Evolutionary conservation across 192 early-diverging fungal genomes (phyloP), one percentile per base, ranked within the genome.

Genomic region (Coemansia interrupta): DNA sequence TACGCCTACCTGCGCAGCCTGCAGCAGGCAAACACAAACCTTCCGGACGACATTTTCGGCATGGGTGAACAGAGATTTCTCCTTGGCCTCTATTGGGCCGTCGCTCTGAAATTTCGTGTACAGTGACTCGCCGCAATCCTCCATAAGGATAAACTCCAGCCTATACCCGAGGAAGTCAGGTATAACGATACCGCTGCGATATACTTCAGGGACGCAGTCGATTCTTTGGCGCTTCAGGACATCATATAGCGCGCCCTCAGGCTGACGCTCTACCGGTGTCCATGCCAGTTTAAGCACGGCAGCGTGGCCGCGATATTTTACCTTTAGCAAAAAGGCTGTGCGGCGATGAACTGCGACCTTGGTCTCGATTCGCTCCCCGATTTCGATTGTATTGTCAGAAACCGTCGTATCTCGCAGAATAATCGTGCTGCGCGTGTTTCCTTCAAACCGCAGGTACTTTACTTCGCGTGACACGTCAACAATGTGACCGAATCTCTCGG

Each of bases 221-320:
- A 54, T 20, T 1, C 24, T 23, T 17, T 15, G 19, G 2, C 41
- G 23, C 9, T 22, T 2, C 18, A 61, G 42, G 5, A 61, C 12
- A 20, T 61, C 60, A 15, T 61, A 61, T 0, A 61, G 10, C 0
- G 42, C 51, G 7, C 51, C 39, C 15, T 61, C 60, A 1, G 60
- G 42, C 4, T 18, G n/a, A 5, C 26, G 18, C 11, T 29, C 18
- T 0, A 32, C 13, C 1, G 49, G 38, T 3, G 42, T 22, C 60
- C 60, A 61, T 11, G 51, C 45, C 4, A 61, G 60, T 28, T 54
- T 61, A 0, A 61, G 28, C 17, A 61, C 17, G 0, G 42, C 60
- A 1, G 0, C 13, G 8, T 15, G 0, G 14, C 42, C 40, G 3
- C n/a, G 7, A 10, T 28, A 61, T 0, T 43, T 14, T 0, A 13